Base-by-base conservation (phyloP, 2,329 filamentous ascomycete genomes). In the Mycosphaerelloides madeirae region DNA sequence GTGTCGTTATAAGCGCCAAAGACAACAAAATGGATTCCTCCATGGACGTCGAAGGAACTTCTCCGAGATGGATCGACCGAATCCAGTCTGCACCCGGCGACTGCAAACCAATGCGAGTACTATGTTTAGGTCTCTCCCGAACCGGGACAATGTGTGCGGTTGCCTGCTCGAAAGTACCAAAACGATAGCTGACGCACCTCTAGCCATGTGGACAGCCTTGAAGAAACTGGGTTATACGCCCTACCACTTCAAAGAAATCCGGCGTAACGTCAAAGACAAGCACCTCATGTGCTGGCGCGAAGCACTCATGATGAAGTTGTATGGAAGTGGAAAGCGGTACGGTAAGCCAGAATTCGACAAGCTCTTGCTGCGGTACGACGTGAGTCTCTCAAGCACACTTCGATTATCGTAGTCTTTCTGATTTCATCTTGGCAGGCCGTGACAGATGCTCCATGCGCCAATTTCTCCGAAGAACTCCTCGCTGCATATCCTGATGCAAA, bases 401-500 rank as follows among this genome's bases (percentile, higher is more conserved):
- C n/a, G n/a, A n/a, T n/a, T n/a, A n/a, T n/a, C n/a, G n/a, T n/a
- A n/a, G n/a, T n/a, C n/a, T n/a, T n/a, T n/a, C n/a, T n/a, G n/a
- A n/a, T n/a, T n/a, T n/a, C n/a, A n/a, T n/a, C n/a, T n/a, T n/a
- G n/a, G n/a, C n/a, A n/a, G n/a, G n/a, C n/a, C n/a, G n/a, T n/a
- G n/a, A n/a, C n/a, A n/a, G n/a, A n/a, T 19, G 44, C 44, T 4
- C 44, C 38, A 29, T 38, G 31, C 13, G 33, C 34, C 5, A 42
- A 42, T 29, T 46, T 46, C 20, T 60, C 57, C 1, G 55, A 57
- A 19, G 66, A 69, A 35, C 47, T 70, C 3, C 45, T 63, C 8
- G 37, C 46, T 54, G 78, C 80, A 12, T 85, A 84, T 59, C 82
- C 82, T 1, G 77, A 84, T 41, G 82, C 82, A 43, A 85, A 84